Evolutionary conservation across 441 rosid species (phyloP).

Genomic region (Arabidopsis lyrata): DNA sequence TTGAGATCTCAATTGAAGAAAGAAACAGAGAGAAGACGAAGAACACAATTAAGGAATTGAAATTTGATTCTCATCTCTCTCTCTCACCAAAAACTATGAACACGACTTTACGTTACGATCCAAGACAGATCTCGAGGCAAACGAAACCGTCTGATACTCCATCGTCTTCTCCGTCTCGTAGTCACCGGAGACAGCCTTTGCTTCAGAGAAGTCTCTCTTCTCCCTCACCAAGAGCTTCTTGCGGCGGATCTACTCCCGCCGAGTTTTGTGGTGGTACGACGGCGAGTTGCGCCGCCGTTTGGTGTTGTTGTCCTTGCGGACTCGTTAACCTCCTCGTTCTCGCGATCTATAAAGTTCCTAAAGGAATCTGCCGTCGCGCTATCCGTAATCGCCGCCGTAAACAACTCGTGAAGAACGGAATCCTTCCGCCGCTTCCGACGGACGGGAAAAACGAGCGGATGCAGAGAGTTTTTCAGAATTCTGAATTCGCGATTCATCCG

Average conservation of each 20-base stretch:
- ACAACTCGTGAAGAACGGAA: conserved; percentile 45
- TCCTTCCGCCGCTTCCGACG: conserved; percentile 42
- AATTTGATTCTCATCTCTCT: neutral
- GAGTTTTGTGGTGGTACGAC: conserved; percentile 60
- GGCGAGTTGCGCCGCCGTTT: conserved; percentile 67
- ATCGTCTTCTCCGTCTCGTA: conserved; percentile 39
- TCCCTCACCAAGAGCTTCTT: conserved; percentile 26
- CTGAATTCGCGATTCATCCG: conserved; percentile 44
- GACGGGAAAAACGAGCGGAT: conserved; percentile 32
- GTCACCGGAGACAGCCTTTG: conserved; percentile 43
- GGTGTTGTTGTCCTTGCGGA: conserved; percentile 69
- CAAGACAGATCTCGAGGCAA: conserved; percentile 28
- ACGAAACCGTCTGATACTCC: conserved; percentile 35
- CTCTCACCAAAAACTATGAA: neutral
- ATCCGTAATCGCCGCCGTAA: conserved; percentile 46
- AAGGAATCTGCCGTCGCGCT: conserved; percentile 57
- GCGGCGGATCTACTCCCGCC: conserved; percentile 48
- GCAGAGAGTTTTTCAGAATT: conserved; percentile 43
- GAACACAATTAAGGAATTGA: neutral
- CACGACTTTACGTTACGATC: conserved; percentile 41
- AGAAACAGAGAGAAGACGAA: neutral
- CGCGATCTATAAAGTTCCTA: conserved; percentile 59
- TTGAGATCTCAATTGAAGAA: conserved; percentile 21
- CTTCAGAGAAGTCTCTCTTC: conserved; percentile 43
- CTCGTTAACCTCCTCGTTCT: conserved; percentile 55